Evolutionary conservation across 2,329 filamentous ascomycete genomes (phyloP).

Genomic region (Cladosporium sp.): DNA sequence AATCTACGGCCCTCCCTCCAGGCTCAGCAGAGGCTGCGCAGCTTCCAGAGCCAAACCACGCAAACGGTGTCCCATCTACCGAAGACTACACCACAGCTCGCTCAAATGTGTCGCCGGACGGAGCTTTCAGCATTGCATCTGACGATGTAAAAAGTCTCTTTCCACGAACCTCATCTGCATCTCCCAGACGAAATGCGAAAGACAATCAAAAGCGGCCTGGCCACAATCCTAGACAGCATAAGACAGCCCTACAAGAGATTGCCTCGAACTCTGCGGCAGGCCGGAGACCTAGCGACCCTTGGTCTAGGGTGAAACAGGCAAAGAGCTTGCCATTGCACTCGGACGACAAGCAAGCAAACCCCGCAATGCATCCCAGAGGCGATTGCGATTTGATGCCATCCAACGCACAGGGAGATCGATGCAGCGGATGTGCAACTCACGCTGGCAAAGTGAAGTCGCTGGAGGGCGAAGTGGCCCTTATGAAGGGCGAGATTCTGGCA

Average conservation of each 20-base stretch:
- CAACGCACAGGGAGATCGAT: background rate
- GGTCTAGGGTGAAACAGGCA: slow-evolving; percentile 4
- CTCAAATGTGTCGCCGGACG: slow-evolving; percentile 16
- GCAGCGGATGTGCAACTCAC: slow-evolving; percentile 17
- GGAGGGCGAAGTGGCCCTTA: slow-evolving; percentile 23
- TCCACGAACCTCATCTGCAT: slow-evolving; percentile 23
- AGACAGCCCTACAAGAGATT: slow-evolving; percentile 12
- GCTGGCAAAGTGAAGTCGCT: slow-evolving; percentile 17
- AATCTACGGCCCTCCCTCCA: background rate
- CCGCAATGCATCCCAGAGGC: background rate
- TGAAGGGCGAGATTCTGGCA: slow-evolving; percentile 25
- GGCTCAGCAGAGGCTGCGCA: too few relatives aligned
- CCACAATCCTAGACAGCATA: background rate
- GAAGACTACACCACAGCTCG: slow-evolving; percentile 20
- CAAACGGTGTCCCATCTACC: slow-evolving; percentile 18
- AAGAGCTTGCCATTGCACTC: slow-evolving; percentile 12
- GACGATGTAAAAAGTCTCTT: slow-evolving; percentile 26
- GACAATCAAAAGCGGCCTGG: background rate
- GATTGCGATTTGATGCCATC: background rate
- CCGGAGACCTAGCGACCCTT: slow-evolving; percentile 6
- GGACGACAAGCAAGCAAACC: background rate
- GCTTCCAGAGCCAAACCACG: background rate
- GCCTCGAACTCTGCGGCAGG: slow-evolving; percentile 14
- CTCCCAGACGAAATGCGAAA: background rate
- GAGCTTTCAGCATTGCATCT: slow-evolving; percentile 19